Base-by-base conservation (phyloP, 1,139 yeast species). In the Waltiozyma solani region DNA sequence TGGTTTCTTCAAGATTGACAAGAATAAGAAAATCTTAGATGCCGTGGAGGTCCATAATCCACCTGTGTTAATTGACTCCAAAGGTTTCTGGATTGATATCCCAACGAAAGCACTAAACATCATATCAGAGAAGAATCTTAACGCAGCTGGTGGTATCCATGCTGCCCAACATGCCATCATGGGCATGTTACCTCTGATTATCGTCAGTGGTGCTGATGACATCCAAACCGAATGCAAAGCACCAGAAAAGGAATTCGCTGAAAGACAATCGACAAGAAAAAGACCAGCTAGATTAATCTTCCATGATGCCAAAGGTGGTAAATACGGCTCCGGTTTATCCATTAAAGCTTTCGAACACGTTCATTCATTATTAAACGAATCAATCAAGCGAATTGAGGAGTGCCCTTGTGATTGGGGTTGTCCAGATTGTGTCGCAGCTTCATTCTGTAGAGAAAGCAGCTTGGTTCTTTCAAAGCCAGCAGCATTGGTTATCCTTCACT, bases 171-270 rank as follows among this genome's bases (percentile, higher is more conserved):
- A 91, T 63, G 86, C 86, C 0, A 63, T 89, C 1, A 79, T 86
- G 72, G 81, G 82, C 37, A 69, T 83, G 46, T 57, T 87, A 21
- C 94, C 96, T 0, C 74, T 75, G 45, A 73, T 73, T 9, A 69
- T 76, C 31, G 76, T 76, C n/a, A 67, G 76, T 20, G 75, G 77
- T 3, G 70, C 73, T 3, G 79, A 81, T 34, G 97, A 89, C 49
- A 69, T 91, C 14, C 73, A 73, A 39, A 86, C 97, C 0, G 99
- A 91, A 57, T 91, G 99, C 58, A 91, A 91, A 52, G 96, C 97
- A 0, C 96, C 98, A 0, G 94, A 85, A 48, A 91, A 91, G 54
- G 98, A 91, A 54, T 84, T 87, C 66, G 84, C 95, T 2, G 69
- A 71, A 34, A 62, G 85, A 20, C 80, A 80, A 51, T 69, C 87